phyloP scores from a whole-genome alignment of 495 filamentous ascomycete genomes.

The Ascobolus immersus region DNA sequence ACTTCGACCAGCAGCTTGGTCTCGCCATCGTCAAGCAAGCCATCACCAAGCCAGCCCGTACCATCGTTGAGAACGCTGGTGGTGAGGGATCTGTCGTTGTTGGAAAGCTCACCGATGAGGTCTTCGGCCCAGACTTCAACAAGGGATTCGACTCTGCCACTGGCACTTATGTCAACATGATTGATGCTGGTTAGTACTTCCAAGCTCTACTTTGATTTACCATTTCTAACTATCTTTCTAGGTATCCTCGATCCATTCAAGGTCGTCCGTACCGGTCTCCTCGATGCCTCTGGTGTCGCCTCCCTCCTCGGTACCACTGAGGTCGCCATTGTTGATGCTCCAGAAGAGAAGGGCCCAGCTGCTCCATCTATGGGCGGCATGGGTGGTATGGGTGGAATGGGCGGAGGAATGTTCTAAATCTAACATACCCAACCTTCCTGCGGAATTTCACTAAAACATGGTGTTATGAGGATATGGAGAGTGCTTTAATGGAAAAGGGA shows the following conservation, averaged over 20 bases:
- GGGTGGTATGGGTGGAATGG: slow-evolving; percentile 48
- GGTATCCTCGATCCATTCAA: slow-evolving; percentile 98
- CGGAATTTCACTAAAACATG: slow-evolving; percentile 12
- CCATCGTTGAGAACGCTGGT: slow-evolving; percentile 93
- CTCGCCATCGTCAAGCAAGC: slow-evolving; percentile 91
- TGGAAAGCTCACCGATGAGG: slow-evolving; percentile 93
- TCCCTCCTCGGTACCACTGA: slow-evolving; percentile 95
- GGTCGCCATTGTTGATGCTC: slow-evolving; percentile 85
- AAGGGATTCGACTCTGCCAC: slow-evolving; percentile 88
- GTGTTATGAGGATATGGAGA: slow-evolving; percentile 15
- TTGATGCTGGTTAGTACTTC: no score
- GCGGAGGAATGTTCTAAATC: slow-evolving; percentile 26
- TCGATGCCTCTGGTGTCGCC: slow-evolving; percentile 88
- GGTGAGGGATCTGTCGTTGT: slow-evolving; percentile 88
- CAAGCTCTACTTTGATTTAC: no score
- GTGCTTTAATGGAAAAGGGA: slow-evolving; percentile 22
- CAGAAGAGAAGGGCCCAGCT: slow-evolving; percentile 57
- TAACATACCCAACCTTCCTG: slow-evolving; percentile 4
- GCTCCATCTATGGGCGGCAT: slow-evolving; percentile 35
- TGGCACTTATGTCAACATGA: slow-evolving; percentile 98
- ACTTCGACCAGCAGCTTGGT: slow-evolving; percentile 98
- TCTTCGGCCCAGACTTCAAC: slow-evolving; percentile 82
- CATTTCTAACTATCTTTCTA: no score
- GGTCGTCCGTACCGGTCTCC: slow-evolving; percentile 85
- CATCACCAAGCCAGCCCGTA: slow-evolving; percentile 80